Evolutionary conservation across 169 alveolate species (phyloP).

Genomic region (Plasmodium vivax): DNA sequence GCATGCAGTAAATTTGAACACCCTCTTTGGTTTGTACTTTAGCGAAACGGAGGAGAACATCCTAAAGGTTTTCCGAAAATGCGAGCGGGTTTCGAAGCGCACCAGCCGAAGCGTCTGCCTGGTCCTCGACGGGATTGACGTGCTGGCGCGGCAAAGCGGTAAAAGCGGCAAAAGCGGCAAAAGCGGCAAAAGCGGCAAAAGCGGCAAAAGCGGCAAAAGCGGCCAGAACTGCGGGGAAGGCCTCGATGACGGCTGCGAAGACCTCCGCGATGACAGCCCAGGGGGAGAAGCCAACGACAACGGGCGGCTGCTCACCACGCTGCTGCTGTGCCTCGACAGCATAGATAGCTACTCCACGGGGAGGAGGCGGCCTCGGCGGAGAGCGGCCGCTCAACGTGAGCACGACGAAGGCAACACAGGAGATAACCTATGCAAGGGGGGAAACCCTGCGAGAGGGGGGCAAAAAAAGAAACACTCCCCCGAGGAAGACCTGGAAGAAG

Average conservation of each 20-base stretch:
- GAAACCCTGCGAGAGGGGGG: neutral
- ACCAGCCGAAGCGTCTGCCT: neutral
- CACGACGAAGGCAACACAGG: neutral
- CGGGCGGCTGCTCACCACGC: constrained; percentile 27
- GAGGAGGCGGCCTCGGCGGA: neutral
- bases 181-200: too few relatives aligned
- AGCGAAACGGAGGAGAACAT: constrained; percentile 66
- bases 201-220: too few relatives aligned
- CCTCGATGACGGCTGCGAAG: neutral
- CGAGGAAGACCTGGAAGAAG: neutral
- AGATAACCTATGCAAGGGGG: neutral
- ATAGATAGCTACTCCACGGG: constrained; percentile 32
- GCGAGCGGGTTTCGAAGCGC: neutral
- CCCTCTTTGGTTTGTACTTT: constrained; percentile 61
- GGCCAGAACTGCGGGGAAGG: neutral
- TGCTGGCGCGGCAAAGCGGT: constrained; percentile 9
- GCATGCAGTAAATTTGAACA: constrained; percentile 34
- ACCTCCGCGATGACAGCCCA: neutral
- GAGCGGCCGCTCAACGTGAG: neutral
- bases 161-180: neutral
- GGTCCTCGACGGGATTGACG: constrained; percentile 62
- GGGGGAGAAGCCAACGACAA: constrained; percentile 15
- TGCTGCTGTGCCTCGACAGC: constrained; percentile 54
- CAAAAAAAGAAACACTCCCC: neutral
- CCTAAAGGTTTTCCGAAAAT: constrained; percentile 37